These are phyloP conservation scores for Plectosphaerella sp. DNA, from an alignment of 2,329 filamentous ascomycete genomes.

Conservation along the genomic window DNA sequence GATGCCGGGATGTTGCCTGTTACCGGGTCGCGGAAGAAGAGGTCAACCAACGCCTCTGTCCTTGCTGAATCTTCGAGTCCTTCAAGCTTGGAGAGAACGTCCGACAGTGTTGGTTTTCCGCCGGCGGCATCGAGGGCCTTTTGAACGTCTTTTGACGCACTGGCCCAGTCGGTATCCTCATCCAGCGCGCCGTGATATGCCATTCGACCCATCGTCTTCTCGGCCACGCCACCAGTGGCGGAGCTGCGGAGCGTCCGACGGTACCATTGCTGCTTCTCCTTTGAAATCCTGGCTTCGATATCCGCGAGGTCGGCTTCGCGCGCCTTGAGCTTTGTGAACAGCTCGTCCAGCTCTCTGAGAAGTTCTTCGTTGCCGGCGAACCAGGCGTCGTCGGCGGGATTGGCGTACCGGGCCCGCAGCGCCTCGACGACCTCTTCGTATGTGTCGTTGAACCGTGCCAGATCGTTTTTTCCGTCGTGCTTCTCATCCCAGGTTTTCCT, in stretches of 20 bases:
- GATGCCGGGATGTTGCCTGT: slow-evolving; percentile 23
- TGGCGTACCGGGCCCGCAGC: slow-evolving; percentile 35
- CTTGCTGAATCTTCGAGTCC: not conserved
- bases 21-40: slow-evolving; percentile 29
- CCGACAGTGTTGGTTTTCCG: not conserved
- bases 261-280: slow-evolving; percentile 51
- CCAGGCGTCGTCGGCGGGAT: slow-evolving; percentile 39
- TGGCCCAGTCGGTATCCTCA: not conserved
- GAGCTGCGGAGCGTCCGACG: slow-evolving; percentile 24
- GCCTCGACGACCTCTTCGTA: slow-evolving; percentile 42
- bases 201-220: slow-evolving; percentile 7
- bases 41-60: slow-evolving; percentile 7
- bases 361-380: slow-evolving; percentile 45
- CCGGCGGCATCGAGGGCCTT: slow-evolving; percentile 4
- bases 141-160: slow-evolving; percentile 3
- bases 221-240: slow-evolving; percentile 4
- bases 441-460: slow-evolving; percentile 43
- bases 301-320: slow-evolving; percentile 35
- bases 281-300: slow-evolving; percentile 45
- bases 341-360: slow-evolving; percentile 41
- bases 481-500: slow-evolving; percentile 35
- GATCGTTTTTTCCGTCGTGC: slow-evolving; percentile 34
- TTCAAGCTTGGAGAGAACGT: slow-evolving; percentile 5
- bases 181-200: slow-evolving; percentile 5
- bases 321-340: slow-evolving; percentile 43